Evolutionary conservation across 805 yeast species (phyloP), one percentile per base, ranked within the genome.

Genomic region (Metschnikowia lachancei): DNA sequence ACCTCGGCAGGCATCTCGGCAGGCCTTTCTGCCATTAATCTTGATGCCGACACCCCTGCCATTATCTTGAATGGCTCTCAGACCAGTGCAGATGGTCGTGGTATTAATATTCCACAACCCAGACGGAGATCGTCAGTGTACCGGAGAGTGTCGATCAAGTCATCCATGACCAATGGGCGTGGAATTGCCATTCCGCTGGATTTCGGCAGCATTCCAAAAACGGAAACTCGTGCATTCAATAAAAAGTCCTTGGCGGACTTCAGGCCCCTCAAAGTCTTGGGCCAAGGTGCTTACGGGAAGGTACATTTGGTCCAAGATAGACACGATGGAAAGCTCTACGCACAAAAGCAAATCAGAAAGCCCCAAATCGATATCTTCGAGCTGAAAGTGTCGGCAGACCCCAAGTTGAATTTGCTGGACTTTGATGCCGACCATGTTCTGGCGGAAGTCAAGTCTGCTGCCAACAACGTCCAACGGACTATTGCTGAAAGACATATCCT

Each of bases 271-370:
- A 70, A 67, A 54, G 77, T 72, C 6, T 56, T 72, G 43, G 77
- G 77, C 18, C 65, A 63, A 51, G 77, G 77, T 3, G 65, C 73
- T 12, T 72, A 69, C 50, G 77, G 77, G 2, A 72, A 72, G 43
- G 77, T 72, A 17, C 56, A 69, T 18, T 56, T 72, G 36, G 77
- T 72, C 6, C 58, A 67, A 36, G 76, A 72, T 51, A 44, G 55
- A 16, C 43, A 67, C 11, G 67, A 68, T 11, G 74, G 74, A 6
- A 63, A 60, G 50, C 57, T 72, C 14, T 72, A 65, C 57, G 77
- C 76, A 7, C 76, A 67, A 56, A 72, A 72, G 46, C 77, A 72
- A 54, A 59, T 72, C 49, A 66, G 67, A 41, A 72, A 72, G 51
- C 57, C 59, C 6, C 52, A 47, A 32, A 44, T 55, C 32, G 56